phyloP scores from a whole-genome alignment of 352 stramenopile genomes.

The Phytopythium boreale region DNA sequence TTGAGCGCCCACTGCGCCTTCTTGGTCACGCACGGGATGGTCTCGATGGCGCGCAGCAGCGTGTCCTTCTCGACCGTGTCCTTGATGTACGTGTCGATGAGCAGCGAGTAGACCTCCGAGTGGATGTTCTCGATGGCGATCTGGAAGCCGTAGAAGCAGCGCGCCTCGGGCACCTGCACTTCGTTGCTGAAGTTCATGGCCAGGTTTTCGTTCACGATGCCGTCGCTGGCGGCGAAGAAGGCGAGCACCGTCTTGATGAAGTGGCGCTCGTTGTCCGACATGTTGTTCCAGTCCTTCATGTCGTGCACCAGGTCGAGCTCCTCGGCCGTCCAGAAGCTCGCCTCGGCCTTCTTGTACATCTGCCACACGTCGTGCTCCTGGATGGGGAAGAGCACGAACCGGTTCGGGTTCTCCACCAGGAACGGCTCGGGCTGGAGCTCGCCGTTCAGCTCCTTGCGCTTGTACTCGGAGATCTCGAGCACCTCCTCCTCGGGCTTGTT shows the following conservation, averaged over 20 bases:
- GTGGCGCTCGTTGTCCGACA: conserved; percentile 95
- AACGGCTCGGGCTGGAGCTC: conserved; percentile 90
- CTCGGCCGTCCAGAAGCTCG: conserved; percentile 99
- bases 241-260: conserved; percentile 98
- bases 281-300: conserved; percentile 92
- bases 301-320: conserved; percentile 97
- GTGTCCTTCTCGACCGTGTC: conserved; percentile 92
- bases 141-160: conserved; percentile 99
- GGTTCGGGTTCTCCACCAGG: conserved; percentile 93
- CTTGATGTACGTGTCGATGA: conserved; percentile 99
- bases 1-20: conserved; percentile 97
- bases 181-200: conserved; percentile 98
- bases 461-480: conserved; percentile 80
- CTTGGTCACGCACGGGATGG: conserved; percentile 96
- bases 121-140: conserved; percentile 99
- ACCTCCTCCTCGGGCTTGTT: conserved; percentile 6
- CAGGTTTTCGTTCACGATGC: conserved; percentile 99
- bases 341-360: conserved; percentile 99
- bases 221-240: conserved; percentile 98
- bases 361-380: conserved; percentile 96
- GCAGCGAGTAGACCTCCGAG: conserved; percentile 98
- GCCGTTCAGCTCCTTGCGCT: conserved; percentile 82
- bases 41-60: conserved; percentile 97
- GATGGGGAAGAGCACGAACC: conserved; percentile 98
- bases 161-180: conserved; percentile 95